Evolutionary conservation across 345 rosid genomes (phyloP), one percentile per base, ranked within the genome.

Genomic region (Schrenkiella parvula): DNA sequence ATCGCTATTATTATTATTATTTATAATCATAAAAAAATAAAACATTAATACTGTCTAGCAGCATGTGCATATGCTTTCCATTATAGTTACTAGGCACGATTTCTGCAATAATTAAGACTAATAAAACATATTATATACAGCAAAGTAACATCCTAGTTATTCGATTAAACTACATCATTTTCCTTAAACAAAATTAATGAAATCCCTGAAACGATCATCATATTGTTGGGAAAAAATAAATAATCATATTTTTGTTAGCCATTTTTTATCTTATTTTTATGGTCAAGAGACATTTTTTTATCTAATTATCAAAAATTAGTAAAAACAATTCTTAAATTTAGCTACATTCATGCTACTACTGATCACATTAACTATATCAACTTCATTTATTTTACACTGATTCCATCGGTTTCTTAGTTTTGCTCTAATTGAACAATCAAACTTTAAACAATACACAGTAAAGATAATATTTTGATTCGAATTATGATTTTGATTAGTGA

Each of bases 61-160:
- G 25, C 79, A 75, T 75, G 79, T 75, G 79, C 79, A 51, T 75
- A 60, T 75, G 74, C 69, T 60, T 51, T 39, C 47, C 64, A 75
- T 60, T 68, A 68, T 75, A 68, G 48, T 67, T 60, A 59, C 23
- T 42, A 75, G 64, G 69, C 79, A 75, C 79, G 69, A 75, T 75
- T 60, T 75, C 63, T 60, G 17, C 73, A 68, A 75, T 68, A 21
- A 60, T 60, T 59, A 50, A 59, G 78, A 59, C 55, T 66, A 74
- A 51, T 53, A 39, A 48, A 66, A 0, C 73, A 66, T 74, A 66
- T 54, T 34, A 8, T 56, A 42, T 53, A 56, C 51, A 73, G 0
- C 42, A 46, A 65, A 42, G 31, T 56, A 55, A 44, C 39, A 56
- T 73, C 78, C 66, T 73, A 63, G 11, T 42, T 64, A 52, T 63